Evolutionary conservation across 1,284 basidiomycete genomes (phyloP), one percentile per base, ranked within the genome.

Genomic region (Porodaedalea pini): DNA sequence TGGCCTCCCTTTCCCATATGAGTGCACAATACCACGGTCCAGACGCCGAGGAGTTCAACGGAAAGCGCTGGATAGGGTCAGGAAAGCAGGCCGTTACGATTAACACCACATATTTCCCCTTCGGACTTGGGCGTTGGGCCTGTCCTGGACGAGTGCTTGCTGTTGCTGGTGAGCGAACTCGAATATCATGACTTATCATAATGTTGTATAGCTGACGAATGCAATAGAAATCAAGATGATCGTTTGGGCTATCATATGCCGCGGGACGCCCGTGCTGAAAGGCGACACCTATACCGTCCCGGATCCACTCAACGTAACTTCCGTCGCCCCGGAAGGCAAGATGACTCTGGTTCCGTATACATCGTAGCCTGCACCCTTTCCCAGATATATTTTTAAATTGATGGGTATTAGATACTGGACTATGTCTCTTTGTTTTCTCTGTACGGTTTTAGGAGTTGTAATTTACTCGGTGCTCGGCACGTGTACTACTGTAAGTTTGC

Each of bases 161-260:
- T 7, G 64, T 72, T 17, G 66, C 70, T 45, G 71, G 72, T 74
- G 44, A 31, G 70, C 60, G 10, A n/a, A n/a, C n/a, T n/a, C 31
- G 3, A n/a, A 15, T 25, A 10, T 37, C 21, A 17, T 34, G 17
- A 56, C 44, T 25, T 31, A 19, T 27, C 32, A 37, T n/a, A 25
- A 27, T 32, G 23, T 13, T 51, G 39, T 10, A 31, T 25, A 57
- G 44, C 60, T 48, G 21, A 34, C 21, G 19, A 17, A 15, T 41
- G 2, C 15, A 21, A 15, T 49, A 71, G 72, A 74, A 61, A 73
- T 74, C 62, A 74, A 74, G 56, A 68, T 74, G 60, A 69, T 72
- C 25, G 65, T 72, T 5, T 61, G 68, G 56, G 67, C 67, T n/a
- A 61, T 74, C 15, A 65, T 73, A 31, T 62, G 63, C 11, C 65